Percentiles rank a stretch among this genome's conserved stretches.
phyloP scores from a whole-genome alignment of 345 rosid species.

The Linum tenue region DNA sequence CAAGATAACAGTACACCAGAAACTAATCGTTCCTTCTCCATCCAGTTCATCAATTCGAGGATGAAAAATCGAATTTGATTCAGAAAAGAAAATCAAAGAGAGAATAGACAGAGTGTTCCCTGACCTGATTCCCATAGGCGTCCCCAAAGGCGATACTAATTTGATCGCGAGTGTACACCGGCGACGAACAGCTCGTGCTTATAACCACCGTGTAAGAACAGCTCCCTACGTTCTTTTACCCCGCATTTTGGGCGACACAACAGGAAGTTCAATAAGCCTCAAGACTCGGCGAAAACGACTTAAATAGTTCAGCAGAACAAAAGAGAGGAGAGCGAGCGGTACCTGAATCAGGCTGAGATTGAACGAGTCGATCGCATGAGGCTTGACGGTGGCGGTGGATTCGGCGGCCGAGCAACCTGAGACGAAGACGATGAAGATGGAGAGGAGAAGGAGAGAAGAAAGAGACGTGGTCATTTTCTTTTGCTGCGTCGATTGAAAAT shows the following conservation, averaged over 20 bases:
- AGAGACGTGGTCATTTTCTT: neutral
- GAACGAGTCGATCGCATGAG: constrained; percentile 1
- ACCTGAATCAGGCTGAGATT: constrained; percentile 5
- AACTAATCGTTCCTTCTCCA: too few species aligned
- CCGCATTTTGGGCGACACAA: neutral
- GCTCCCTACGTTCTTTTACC: neutral
- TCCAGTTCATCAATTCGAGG: too few species aligned
- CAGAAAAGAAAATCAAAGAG: constrained; percentile 25
- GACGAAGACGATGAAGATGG: neutral
- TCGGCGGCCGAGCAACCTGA: neutral
- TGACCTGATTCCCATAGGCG: constrained; percentile 20
- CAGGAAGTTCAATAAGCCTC: too few species aligned
- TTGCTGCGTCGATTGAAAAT: neutral
- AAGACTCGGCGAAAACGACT: neutral
- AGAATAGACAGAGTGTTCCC: neutral
- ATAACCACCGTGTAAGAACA: constrained; percentile 16
- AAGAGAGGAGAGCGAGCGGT: neutral
- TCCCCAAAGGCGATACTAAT: constrained; percentile 24
- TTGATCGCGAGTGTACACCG: constrained; percentile 14
- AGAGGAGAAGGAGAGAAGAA: neutral
- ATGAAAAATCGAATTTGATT: neutral
- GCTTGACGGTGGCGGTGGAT: neutral
- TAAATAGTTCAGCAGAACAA: neutral
- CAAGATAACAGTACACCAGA: too few species aligned
- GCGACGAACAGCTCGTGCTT: constrained; percentile 19